These are phyloP conservation scores for Dispira parvispora DNA, from an alignment of 192 early-diverging fungal genomes.

Conservation along the genomic window DNA sequence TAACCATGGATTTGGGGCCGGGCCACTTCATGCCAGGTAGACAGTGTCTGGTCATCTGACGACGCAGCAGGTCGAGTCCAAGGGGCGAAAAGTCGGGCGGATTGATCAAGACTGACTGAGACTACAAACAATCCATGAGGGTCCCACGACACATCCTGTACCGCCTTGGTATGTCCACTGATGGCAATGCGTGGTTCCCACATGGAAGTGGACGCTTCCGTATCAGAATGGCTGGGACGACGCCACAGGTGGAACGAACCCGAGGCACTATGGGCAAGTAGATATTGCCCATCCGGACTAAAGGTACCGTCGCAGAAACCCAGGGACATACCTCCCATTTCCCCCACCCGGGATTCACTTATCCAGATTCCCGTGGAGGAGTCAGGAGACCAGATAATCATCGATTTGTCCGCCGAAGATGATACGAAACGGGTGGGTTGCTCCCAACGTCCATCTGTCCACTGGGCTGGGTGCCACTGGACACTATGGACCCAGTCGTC, in stretches of 20 bases:
- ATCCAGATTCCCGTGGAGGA: slow-evolving; percentile 66
- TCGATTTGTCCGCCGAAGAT: slow-evolving; percentile 80
- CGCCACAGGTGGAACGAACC: slow-evolving; percentile 79
- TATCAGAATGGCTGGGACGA: slow-evolving; percentile 11
- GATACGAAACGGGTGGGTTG: slow-evolving; percentile 61
- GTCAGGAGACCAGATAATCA: slow-evolving; percentile 83
- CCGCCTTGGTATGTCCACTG: slow-evolving; percentile 68
- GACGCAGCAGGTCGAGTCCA: slow-evolving; percentile 30
- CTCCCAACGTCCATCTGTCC: slow-evolving; percentile 2
- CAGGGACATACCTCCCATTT: slow-evolving; percentile 62
- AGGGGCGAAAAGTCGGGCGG: slow-evolving; percentile 62
- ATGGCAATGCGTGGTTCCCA: slow-evolving; percentile 38
- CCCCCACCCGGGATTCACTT: slow-evolving; percentile 68
- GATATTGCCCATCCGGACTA: slow-evolving; percentile 36
- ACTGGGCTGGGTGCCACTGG: slow-evolving; percentile 47
- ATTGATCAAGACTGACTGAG: slow-evolving; percentile 75
- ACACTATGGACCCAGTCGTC: slow-evolving; percentile 90
- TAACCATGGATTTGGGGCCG: slow-evolving; percentile 96
- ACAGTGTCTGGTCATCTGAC: slow-evolving; percentile 7
- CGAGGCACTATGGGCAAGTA: slow-evolving; percentile 63
- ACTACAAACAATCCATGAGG: slow-evolving; percentile 52
- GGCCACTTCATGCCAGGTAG: slow-evolving; percentile 79
- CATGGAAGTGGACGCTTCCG: background rate
- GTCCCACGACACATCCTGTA: slow-evolving; percentile 72
- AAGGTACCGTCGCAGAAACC: slow-evolving; percentile 72